Conservation (phyloP, 2,329 filamentous ascomycete species). For the Trichoderma sp. region DNA sequence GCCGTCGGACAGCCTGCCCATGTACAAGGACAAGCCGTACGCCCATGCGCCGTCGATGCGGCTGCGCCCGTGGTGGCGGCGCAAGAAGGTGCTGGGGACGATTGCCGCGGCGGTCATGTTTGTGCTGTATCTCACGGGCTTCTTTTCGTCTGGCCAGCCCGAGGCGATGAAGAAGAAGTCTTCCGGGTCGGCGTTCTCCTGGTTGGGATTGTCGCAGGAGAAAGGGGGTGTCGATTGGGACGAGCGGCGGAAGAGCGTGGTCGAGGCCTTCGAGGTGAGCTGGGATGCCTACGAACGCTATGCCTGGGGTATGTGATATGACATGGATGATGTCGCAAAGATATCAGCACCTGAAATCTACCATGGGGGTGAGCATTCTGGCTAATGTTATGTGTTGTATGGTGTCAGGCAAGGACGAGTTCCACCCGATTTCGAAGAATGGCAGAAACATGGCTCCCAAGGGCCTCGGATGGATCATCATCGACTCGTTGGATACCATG, state of each 20-base stretch:
- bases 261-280: conserved; percentile 85
- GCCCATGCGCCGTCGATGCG: conserved; percentile 64
- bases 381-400: not conserved
- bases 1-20: conserved; percentile 63
- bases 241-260: conserved; percentile 75
- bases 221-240: conserved; percentile 68
- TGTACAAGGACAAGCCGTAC: conserved; percentile 99
- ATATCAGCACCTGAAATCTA: not conserved
- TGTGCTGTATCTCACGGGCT: conserved; percentile 71
- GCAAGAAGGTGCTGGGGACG: conserved; percentile 61
- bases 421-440: conserved; percentile 76
- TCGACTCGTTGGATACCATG: conserved; percentile 93
- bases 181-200: conserved; percentile 55
- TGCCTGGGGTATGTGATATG: conserved; percentile 76
- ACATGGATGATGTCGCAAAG: not conserved
- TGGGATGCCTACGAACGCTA: conserved; percentile 93
- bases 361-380: not conserved
- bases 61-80: conserved; percentile 61
- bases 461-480: conserved; percentile 96
- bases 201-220: conserved; percentile 56
- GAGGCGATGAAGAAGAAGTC: conserved; percentile 42
- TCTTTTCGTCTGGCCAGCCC: conserved; percentile 49
- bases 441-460: conserved; percentile 83
- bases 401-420: conserved; percentile 74
- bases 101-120: conserved; percentile 57